Conservation (phyloP, 331 rosid species). For the Erythrophleum ivorense region DNA sequence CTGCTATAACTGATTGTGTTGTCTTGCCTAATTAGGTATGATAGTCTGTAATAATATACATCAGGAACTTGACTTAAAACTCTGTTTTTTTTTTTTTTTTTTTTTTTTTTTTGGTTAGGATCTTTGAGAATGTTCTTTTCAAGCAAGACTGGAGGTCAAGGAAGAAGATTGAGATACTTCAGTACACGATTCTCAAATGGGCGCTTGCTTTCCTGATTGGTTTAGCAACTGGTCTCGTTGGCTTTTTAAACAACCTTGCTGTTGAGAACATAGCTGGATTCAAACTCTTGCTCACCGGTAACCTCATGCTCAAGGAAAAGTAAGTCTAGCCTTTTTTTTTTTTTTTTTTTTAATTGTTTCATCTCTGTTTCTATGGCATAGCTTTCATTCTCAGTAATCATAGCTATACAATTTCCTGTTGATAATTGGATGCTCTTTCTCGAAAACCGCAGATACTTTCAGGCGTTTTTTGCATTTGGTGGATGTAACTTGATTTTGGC, state of each 20-base stretch:
- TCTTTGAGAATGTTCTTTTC: constrained; percentile 74
- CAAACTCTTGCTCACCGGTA: constrained; percentile 58
- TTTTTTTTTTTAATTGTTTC: too few species aligned
- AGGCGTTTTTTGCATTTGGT: constrained; percentile 58
- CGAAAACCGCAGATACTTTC: constrained; percentile 66
- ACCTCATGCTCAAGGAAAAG: constrained; percentile 61
- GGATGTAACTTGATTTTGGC: constrained; percentile 60
- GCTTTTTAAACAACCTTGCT: constrained; percentile 64
- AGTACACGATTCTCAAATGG: constrained; percentile 67
- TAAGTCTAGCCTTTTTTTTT: constrained; percentile 35
- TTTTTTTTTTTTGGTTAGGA: too few species aligned
- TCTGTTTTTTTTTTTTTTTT: too few species aligned
- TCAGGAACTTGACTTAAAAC: too few species aligned
- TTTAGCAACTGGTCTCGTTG: constrained; percentile 61
- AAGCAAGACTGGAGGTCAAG: constrained; percentile 82
- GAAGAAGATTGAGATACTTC: constrained; percentile 59
- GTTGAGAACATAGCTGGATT: constrained; percentile 75
- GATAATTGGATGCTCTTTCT: too few species aligned
- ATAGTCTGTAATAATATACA: too few species aligned
- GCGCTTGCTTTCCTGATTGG: constrained; percentile 66
- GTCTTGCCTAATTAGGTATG: too few species aligned
- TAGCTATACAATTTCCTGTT: too few species aligned
- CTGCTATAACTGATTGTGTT: too few species aligned
- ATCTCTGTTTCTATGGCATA: too few species aligned
- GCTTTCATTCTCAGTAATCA: too few species aligned